Evolutionary conservation across 768 basidiomycete genomes (phyloP), one percentile per base, ranked within the genome.

Genomic region (Rhodotorula sphaerocarpa): DNA sequence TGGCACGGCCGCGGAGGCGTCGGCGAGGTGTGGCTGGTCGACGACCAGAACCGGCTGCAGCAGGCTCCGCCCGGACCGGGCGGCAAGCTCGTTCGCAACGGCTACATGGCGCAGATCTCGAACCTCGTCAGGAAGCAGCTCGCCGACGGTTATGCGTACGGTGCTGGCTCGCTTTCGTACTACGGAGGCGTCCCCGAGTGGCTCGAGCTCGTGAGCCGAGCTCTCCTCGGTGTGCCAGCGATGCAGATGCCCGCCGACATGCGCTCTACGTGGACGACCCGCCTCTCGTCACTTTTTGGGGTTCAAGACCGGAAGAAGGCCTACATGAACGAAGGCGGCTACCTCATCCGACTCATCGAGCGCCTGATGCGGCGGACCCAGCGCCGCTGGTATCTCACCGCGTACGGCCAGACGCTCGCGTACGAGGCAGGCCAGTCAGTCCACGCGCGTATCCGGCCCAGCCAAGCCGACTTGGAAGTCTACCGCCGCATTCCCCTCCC

Each of bases 341-440:
- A 80, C 66, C 59, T 80, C 43, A 75, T 82, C 67, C 76, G 78
- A 25, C 72, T 81, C 43, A 66, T 79, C 63, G 78, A 80, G 68
- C 77, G 78, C 74, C 72, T 78, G 47, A 76, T 76, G 62, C 76
- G 77, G 20, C 66, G 79, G 30, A 71, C 77, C 23, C 81, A 82
- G 69, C 76, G 75, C 15, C 70, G 74, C 47, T 76, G 79, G 74
- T 81, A 81, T 65, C 54, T 79, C 59, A 63, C 75, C 46, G 61
- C 73, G 12, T 77, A 77, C 28, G 79, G 79, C 20, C 28, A 55
- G 39, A 36, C 27, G 69, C 62, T 47, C 65, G 65, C 56, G 60
- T 5, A 28, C 36, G 27, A 16, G 12, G 3, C 1, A 1, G 39
- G 15, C 7, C 16, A n/a, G 18, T 9, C 31, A 7, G 25, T 9